phyloP scores from a whole-genome alignment of 1,284 basidiomycete genomes.

The Papiliotrema nemorosa region DNA sequence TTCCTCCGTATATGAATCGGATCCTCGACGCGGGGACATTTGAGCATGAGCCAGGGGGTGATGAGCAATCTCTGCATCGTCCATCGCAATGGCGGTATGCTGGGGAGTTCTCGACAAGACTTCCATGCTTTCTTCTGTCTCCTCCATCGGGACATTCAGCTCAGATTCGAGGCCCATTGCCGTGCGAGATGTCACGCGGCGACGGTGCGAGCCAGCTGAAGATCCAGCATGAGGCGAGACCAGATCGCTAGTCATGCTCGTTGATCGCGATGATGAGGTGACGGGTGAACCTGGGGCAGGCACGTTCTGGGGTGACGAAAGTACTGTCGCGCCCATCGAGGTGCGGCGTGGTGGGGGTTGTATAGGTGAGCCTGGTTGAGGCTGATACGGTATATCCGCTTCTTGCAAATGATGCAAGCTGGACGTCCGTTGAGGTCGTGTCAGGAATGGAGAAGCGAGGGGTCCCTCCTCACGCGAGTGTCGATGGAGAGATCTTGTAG shows the following conservation, averaged over 20 bases:
- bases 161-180: background rate
- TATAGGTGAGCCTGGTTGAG: background rate
- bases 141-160: conserved; percentile 4
- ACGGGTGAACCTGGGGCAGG: background rate
- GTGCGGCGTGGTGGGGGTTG: conserved; percentile 5
- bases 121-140: conserved; percentile 12
- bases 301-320: background rate
- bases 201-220: too few species aligned
- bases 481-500: background rate
- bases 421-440: background rate
- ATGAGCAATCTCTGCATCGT: background rate
- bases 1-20: background rate
- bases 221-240: too few species aligned
- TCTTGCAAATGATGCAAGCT: background rate
- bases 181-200: background rate
- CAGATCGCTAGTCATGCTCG: background rate
- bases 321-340: background rate
- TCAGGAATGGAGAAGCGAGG: background rate
- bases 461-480: background rate
- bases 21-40: background rate
- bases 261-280: background rate
- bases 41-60: conserved; percentile 1
- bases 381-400: background rate
- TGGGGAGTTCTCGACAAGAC: conserved; percentile 16
- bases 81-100: background rate